These are phyloP conservation scores for Cryptosporidium canis DNA, from an alignment of 169 alveolate species.

Conservation along the genomic window DNA sequence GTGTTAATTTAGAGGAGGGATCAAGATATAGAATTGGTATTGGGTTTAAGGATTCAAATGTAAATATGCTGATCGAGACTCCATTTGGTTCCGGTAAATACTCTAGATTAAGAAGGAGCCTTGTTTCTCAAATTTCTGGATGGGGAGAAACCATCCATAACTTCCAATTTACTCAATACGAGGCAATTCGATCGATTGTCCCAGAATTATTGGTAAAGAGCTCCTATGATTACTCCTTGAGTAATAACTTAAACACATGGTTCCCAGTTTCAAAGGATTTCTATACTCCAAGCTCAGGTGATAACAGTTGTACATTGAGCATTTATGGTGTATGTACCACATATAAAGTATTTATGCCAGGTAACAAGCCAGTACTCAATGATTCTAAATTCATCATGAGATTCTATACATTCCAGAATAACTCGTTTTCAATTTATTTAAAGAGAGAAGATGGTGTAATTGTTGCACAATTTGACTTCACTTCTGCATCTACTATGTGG, in stretches of 20 bases:
- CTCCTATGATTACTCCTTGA: conserved; percentile 20
- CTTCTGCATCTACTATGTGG: conserved; percentile 12
- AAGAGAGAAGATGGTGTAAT: conserved; percentile 31
- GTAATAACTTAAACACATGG: not conserved
- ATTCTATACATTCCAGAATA: conserved; percentile 19
- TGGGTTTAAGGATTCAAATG: not conserved
- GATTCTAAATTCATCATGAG: not conserved
- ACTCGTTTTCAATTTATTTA: not conserved
- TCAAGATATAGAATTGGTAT: conserved; percentile 27
- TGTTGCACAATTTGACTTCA: conserved; percentile 30
- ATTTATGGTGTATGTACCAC: conserved; percentile 45
- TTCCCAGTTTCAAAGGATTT: not conserved
- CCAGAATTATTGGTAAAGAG: conserved; percentile 39
- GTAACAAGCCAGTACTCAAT: conserved; percentile 39
- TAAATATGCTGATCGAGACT: conserved; percentile 13
- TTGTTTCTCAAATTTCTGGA: conserved; percentile 1
- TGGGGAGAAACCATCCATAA: conserved; percentile 25
- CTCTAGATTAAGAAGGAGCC: not conserved
- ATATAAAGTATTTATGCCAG: conserved; percentile 45
- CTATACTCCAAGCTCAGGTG: not conserved
- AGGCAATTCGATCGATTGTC: conserved; percentile 27
- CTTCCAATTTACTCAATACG: not conserved
- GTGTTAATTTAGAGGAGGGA: conserved; percentile 19
- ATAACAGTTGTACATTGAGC: conserved; percentile 33
- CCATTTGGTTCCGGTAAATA: conserved; percentile 48